Evolutionary conservation across 306 rosid species (phyloP).

Genomic region (Trifolium dubium): DNA sequence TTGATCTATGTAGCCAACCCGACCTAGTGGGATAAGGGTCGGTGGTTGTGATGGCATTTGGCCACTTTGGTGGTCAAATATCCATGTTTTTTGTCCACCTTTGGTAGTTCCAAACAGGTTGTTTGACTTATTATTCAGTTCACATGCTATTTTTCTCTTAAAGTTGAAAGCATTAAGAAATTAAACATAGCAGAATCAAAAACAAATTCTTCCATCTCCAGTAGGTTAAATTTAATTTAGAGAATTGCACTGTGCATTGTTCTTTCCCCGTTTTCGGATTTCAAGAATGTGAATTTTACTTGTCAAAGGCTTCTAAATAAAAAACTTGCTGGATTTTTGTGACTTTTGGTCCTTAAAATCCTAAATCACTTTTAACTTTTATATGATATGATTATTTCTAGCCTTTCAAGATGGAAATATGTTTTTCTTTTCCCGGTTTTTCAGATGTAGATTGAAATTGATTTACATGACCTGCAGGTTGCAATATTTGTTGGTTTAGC

Average conservation of each 20-base stretch:
- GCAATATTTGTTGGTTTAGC: slow-evolving; percentile 84
- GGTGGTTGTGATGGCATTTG: slow-evolving; percentile 13
- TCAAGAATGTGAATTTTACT: slow-evolving; percentile 16
- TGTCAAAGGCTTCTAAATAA: background rate
- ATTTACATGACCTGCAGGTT: slow-evolving; percentile 61
- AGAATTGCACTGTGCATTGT: background rate
- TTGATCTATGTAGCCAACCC: background rate
- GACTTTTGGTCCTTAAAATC: background rate
- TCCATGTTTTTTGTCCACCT: slow-evolving; percentile 9
- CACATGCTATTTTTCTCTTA: background rate
- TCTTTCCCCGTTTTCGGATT: slow-evolving; percentile 37
- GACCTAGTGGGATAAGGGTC: background rate
- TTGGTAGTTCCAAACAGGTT: background rate
- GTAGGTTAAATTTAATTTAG: slow-evolving; percentile 23
- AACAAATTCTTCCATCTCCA: slow-evolving; percentile 14
- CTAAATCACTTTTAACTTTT: slow-evolving; percentile 24
- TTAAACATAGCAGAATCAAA: background rate
- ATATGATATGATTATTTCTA: slow-evolving; percentile 23
- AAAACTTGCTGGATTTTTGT: background rate
- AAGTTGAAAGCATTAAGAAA: slow-evolving; percentile 20
- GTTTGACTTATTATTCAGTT: slow-evolving; percentile 15
- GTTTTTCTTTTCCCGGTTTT: background rate
- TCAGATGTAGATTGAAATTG: slow-evolving; percentile 34
- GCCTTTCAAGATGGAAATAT: slow-evolving; percentile 35
- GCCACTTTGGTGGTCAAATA: slow-evolving; percentile 16